Evolutionary conservation across 78 protist species (phyloP), one percentile per base, ranked within the genome.

Genomic region (Dictyostelium citrinum): DNA sequence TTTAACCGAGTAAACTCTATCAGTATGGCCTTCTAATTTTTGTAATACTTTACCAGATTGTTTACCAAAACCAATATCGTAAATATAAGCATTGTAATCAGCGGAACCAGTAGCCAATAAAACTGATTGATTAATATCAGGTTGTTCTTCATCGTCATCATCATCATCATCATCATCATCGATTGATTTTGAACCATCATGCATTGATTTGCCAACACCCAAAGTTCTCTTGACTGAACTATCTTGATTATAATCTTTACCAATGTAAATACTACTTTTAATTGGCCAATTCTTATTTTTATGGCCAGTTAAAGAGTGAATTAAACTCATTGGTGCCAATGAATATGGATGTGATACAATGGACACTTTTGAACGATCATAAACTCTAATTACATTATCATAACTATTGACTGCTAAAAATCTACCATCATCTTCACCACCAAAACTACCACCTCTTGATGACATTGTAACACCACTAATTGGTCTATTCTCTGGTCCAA

Each of bases 1-100:
- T 64, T 91, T 83, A 27, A 90, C 97, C n/a, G 90, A 67, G 14
- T 90, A 95, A n/a, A 95, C 97, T 77, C 91, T 74, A 51, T 95
- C 97, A 5, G 96, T 90, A 24, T 95, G 97, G 60, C 97, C 97
- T 75, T 95, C 97, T 14, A 95, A n/a, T 43, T 74, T 83, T 80
- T 95, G 97, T 43, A 95, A 46, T 5, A 88, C 51, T 68, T 49
- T 76, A 17, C 93, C 97, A 75, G 94, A 64, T 43, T 91, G 91
- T 68, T 84, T 84, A 11, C 60, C 24, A 29, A 75, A 60, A 60
- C 95, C 84, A 46, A 96, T 72, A 33, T 85, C 96, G 41, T 24
- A 96, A 8, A 93, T 27, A 46, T 93, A 93, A 22, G 86, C 96
- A 35, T 71, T 61, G 77, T 78, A 61, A 72, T 96, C 97, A 0